Conservation (phyloP, 768 basidiomycete species). For the Tylopilus felleus region DNA sequence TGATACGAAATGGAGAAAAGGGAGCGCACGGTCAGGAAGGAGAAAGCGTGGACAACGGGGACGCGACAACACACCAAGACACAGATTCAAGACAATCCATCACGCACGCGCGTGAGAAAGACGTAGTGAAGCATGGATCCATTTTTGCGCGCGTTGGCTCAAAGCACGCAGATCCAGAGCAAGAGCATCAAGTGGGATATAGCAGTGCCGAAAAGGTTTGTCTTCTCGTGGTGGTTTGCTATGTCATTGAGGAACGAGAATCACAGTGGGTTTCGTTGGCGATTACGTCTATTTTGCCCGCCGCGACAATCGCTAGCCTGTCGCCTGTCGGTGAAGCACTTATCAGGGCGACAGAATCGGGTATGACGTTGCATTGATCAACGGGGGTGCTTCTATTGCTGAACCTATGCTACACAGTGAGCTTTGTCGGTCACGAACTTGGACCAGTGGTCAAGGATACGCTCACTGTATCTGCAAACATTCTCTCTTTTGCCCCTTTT, state of each 20-base stretch:
- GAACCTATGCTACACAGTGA: constrained; percentile 20
- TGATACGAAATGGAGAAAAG: not conserved
- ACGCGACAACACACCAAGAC: not conserved
- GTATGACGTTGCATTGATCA: constrained; percentile 1
- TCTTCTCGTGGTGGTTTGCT: not conserved
- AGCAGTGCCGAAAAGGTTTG: constrained; percentile 27
- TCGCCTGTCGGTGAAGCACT: constrained; percentile 26
- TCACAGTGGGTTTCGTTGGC: constrained; percentile 27
- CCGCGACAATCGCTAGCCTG: constrained; percentile 14
- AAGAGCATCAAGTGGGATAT: constrained; percentile 21
- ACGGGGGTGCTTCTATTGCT: not conserved
- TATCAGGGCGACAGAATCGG: constrained; percentile 19
- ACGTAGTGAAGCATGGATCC: constrained; percentile 31
- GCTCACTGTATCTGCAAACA: constrained; percentile 33
- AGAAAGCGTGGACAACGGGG: not conserved
- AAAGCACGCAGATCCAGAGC: constrained; percentile 15
- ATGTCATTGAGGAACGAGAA: not conserved
- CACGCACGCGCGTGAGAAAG: constrained; percentile 7
- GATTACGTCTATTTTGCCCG: constrained; percentile 25
- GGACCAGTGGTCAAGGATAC: constrained; percentile 36
- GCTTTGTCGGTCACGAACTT: constrained; percentile 33
- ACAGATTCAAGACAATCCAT: not conserved
- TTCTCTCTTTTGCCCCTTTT: constrained; percentile 51
- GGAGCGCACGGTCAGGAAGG: not conserved
- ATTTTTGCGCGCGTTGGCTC: constrained; percentile 19